Conservation (phyloP, 2,329 filamentous ascomycete species). For the Arthroderma uncinatum region DNA sequence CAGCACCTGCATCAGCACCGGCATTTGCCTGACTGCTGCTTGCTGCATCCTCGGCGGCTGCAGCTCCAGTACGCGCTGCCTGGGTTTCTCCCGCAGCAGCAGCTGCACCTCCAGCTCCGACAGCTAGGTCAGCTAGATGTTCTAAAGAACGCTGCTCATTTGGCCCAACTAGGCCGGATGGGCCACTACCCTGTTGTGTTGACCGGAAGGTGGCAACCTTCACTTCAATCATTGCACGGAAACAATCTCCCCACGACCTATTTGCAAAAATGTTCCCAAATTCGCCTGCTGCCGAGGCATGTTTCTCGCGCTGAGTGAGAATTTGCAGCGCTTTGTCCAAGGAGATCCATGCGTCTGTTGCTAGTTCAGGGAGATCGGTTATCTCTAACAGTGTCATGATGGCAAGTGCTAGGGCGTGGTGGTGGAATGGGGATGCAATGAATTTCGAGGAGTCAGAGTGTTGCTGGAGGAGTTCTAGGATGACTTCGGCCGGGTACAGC, state of each 20-base stretch:
- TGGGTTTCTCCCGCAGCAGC: constrained; percentile 8
- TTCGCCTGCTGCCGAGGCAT: constrained; percentile 21
- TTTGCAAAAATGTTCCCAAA: constrained; percentile 32
- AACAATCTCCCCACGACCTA: constrained; percentile 31
- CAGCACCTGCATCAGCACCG: neutral
- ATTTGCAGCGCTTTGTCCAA: constrained; percentile 44
- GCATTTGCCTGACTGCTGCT: neutral
- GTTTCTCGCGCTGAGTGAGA: constrained; percentile 35
- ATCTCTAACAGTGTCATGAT: constrained; percentile 35
- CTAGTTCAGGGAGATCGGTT: constrained; percentile 30
- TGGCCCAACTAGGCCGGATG: constrained; percentile 28
- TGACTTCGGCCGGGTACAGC: constrained; percentile 30
- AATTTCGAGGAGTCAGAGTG: constrained; percentile 18
- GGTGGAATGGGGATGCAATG: constrained; percentile 31
- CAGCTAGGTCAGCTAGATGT: constrained; percentile 35
- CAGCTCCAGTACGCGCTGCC: constrained; percentile 7
- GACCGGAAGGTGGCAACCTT: constrained; percentile 24
- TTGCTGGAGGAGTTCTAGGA: constrained; percentile 32
- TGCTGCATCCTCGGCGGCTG: constrained; percentile 5
- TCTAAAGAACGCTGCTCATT: constrained; percentile 36
- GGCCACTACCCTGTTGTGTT: constrained; percentile 15
- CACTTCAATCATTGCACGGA: constrained; percentile 32
- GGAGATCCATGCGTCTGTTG: constrained; percentile 30
- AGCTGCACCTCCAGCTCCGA: constrained; percentile 32
- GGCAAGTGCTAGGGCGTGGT: constrained; percentile 32